Evolutionary conservation across 768 basidiomycete genomes (phyloP), one percentile per base, ranked within the genome.

Genomic region (Russula lepida): DNA sequence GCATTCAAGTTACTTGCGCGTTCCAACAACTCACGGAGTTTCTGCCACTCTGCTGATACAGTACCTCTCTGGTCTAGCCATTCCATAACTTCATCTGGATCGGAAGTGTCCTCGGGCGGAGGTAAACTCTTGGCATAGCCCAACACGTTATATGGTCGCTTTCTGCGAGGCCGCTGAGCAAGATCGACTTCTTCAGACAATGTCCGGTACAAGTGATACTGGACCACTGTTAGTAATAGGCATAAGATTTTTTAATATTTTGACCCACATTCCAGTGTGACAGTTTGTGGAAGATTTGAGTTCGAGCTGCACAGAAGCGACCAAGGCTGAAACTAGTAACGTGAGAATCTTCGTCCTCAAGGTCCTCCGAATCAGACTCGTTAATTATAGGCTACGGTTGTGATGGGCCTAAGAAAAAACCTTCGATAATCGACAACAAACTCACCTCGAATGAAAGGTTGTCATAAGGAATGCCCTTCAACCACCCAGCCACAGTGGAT

Each of bases 71-170:
- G 72, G 62, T 90, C 89, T 11, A 93, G 77, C 88, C 89, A 91
- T 25, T 89, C 86, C 74, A 86, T 85, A 39, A 92, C 76, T n/a
- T 74, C 82, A 67, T 92, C 88, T n/a, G 86, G 86, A 67, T 92
- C 83, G 13, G 76, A 71, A 35, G 85, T 74, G 67, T 92, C 84
- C 43, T 82, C 71, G 0, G 90, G 90, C 21, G 87, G 87, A 58
- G 77, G 68, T 64, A 73, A 73, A 2, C 81, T 81, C 28, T 78
- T 79, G 9, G 75, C 71, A 66, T 52, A 59, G 78, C 84, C 80
- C 25, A 88, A 76, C 28, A 79, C 80, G 66, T 85, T 79, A 71
- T 85, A 90, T 4, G 66, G 66, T 5, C 71, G 68, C n/a, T 74
- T 76, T 37, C 65, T 65, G 9, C 74, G 75, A 54, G 68, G 69